These are phyloP conservation scores for Penicillium verrucosum DNA, from an alignment of 2,329 filamentous ascomycete genomes.

Conservation along the genomic window DNA sequence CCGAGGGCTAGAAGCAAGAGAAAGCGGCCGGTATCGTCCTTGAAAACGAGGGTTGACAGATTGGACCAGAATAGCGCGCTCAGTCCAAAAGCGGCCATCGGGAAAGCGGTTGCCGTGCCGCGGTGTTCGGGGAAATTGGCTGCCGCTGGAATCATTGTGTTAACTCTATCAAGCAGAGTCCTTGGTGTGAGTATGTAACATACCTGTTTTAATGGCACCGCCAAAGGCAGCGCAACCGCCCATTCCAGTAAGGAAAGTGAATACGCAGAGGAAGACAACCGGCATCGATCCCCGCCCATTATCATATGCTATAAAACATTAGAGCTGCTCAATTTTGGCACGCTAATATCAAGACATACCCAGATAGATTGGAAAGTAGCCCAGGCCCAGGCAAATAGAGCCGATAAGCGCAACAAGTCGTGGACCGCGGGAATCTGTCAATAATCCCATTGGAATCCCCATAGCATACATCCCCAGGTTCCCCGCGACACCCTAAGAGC, in stretches of 20 bases:
- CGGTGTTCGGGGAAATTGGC: slow-evolving; percentile 89
- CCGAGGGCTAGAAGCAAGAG: slow-evolving; percentile 76
- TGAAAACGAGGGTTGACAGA: slow-evolving; percentile 72
- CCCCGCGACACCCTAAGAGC: slow-evolving; percentile 50
- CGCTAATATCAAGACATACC: slow-evolving; percentile 34
- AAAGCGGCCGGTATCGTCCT: slow-evolving; percentile 77
- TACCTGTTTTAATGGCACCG: slow-evolving; percentile 74
- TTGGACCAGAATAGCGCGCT: slow-evolving; percentile 96
- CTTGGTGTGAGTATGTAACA: slow-evolving; percentile 9
- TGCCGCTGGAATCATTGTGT: slow-evolving; percentile 56
- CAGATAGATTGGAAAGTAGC: slow-evolving; percentile 80
- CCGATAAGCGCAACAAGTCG: slow-evolving; percentile 74
- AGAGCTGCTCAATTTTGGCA: not conserved
- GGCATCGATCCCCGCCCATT: slow-evolving; percentile 58
- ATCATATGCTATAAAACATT: slow-evolving; percentile 60
- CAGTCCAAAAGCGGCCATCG: slow-evolving; percentile 85
- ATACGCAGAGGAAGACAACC: slow-evolving; percentile 67
- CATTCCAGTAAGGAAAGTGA: slow-evolving; percentile 78
- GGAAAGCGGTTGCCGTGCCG: slow-evolving; percentile 91
- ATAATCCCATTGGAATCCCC: slow-evolving; percentile 82
- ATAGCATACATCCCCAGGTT: slow-evolving; percentile 86
- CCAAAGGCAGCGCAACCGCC: slow-evolving; percentile 91
- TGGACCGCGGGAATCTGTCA: slow-evolving; percentile 80
- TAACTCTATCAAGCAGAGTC: slow-evolving; percentile 1
- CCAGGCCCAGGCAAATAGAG: slow-evolving; percentile 66